Base-by-base conservation (phyloP, 768 basidiomycete species). In the Auriscalpium orientale region DNA sequence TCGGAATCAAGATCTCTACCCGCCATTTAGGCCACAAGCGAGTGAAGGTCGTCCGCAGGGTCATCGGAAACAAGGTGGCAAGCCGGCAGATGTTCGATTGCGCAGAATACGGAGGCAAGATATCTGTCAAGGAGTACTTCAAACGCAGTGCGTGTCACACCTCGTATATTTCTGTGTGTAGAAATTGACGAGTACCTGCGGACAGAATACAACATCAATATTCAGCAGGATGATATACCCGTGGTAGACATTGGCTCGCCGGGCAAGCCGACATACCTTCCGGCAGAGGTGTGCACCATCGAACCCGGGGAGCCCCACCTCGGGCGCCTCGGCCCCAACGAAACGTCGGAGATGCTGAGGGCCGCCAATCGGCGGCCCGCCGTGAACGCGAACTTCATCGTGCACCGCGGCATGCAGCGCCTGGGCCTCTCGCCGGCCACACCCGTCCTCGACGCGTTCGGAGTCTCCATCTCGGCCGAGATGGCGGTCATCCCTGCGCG, bases 211-310 rank as follows among this genome's bases (percentile, higher is more conserved):
- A 76, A 76, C 0, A 82, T 80, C 40, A 75, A 55, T 0, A 64
- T 91, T 8, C 66, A 67, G 22, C 58, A 75, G 43, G 67, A 45
- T 72, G 77, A 66, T 38, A 54, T 74, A 6, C 73, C 72, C 8
- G 46, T 73, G 47, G 59, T 76, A 47, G 66, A 74, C 46, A 59
- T 73, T 58, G 61, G 79, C 61, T 51, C 58, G 38, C 51, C 38
- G 11, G 53, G 64, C 7, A 68, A 65, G 36, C 58, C 74, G 1
- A 68, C 66, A 45, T 79, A 67, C 62, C 68, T 89, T 1, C 89
- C 89, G 0, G 81, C 85, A 0, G 89, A 91, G 65, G 50, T 91
- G 1, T 91, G 89, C 71, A 71, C 79, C 21, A 86, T 91, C 50
- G 66, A 74, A 10, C 68, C 77, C 0, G 83, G 83, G 8, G 79